phyloP scores from a whole-genome alignment of 805 yeast genomes.

The Ogataea paradorogensis region DNA sequence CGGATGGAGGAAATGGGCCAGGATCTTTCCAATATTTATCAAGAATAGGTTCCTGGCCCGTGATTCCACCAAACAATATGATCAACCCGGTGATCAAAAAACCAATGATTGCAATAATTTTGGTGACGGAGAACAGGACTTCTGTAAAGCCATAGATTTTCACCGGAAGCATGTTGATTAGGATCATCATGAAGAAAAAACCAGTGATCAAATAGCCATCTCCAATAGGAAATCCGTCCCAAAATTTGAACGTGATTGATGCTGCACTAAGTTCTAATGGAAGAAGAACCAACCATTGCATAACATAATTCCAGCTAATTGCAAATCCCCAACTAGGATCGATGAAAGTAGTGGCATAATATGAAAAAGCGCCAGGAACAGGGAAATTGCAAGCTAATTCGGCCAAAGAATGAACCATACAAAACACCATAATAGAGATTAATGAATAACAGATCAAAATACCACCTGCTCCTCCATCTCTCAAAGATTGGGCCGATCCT shows the following conservation, averaged over 20 bases:
- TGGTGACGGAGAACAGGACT: constrained; percentile 46
- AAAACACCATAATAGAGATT: constrained; percentile 54
- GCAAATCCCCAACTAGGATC: constrained; percentile 65
- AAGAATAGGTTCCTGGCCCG: constrained; percentile 41
- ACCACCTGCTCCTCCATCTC: constrained; percentile 64
- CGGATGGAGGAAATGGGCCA: constrained; percentile 36
- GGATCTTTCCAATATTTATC: constrained; percentile 47
- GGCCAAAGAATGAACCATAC: constrained; percentile 60
- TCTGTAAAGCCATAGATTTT: constrained; percentile 56
- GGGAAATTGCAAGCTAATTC: constrained; percentile 62
- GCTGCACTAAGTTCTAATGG: constrained; percentile 55
- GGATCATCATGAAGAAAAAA: constrained; percentile 46
- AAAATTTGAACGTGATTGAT: constrained; percentile 49
- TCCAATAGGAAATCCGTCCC: constrained; percentile 40
- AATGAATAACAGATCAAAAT: constrained; percentile 54
- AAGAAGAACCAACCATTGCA: constrained; percentile 50
- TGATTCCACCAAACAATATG: constrained; percentile 47
- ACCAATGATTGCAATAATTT: constrained; percentile 47
- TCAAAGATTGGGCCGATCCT: constrained; percentile 60
- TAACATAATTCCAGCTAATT: constrained; percentile 54
- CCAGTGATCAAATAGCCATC: constrained; percentile 51
- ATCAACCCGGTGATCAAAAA: constrained; percentile 55
- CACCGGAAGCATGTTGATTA: constrained; percentile 53
- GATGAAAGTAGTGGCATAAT: constrained; percentile 58
- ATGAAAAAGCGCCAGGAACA: constrained; percentile 60